phyloP scores from a whole-genome alignment of 495 filamentous ascomycete genomes.

The Penicillium alfredii region DNA sequence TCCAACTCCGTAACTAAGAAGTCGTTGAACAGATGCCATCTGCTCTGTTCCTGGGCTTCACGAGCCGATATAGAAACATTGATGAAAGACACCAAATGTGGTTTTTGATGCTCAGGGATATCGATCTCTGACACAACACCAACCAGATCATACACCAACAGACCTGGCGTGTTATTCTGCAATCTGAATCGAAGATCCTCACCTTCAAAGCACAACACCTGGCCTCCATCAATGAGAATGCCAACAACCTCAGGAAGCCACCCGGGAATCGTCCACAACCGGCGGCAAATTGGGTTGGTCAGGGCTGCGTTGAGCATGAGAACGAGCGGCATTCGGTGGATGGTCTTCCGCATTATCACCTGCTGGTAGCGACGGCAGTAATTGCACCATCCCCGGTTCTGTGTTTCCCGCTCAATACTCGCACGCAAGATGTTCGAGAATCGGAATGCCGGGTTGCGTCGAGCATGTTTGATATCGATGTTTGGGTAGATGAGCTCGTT shows the following conservation, averaged over 20 bases:
- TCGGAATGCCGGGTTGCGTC: constrained; percentile 50
- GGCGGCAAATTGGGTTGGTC: constrained; percentile 60
- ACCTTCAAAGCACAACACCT: constrained; percentile 86
- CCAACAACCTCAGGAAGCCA: constrained; percentile 94
- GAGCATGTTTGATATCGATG: constrained; percentile 38
- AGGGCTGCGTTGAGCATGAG: constrained; percentile 79
- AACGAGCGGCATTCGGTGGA: constrained; percentile 73
- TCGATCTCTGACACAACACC: constrained; percentile 86
- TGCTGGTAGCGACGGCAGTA: constrained; percentile 81
- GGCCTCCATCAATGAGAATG: constrained; percentile 70
- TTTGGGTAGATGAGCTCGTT: constrained; percentile 81
- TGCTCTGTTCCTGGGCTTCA: constrained; percentile 46
- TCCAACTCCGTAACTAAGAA: constrained; percentile 82
- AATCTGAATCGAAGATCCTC: constrained; percentile 58
- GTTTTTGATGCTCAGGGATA: constrained; percentile 71
- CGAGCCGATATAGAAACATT: constrained; percentile 73
- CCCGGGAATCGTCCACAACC: constrained; percentile 77
- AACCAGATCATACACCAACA: constrained; percentile 86
- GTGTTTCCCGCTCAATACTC: constrained; percentile 78
- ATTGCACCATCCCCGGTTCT: constrained; percentile 83
- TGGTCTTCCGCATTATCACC: constrained; percentile 69
- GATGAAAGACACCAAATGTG: constrained; percentile 85
- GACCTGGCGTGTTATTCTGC: constrained; percentile 56
- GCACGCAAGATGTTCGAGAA: constrained; percentile 83
- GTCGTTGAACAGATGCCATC: constrained; percentile 97